Base-by-base conservation (phyloP, 1,284 basidiomycete genomes). In the Trametes pubescens region DNA sequence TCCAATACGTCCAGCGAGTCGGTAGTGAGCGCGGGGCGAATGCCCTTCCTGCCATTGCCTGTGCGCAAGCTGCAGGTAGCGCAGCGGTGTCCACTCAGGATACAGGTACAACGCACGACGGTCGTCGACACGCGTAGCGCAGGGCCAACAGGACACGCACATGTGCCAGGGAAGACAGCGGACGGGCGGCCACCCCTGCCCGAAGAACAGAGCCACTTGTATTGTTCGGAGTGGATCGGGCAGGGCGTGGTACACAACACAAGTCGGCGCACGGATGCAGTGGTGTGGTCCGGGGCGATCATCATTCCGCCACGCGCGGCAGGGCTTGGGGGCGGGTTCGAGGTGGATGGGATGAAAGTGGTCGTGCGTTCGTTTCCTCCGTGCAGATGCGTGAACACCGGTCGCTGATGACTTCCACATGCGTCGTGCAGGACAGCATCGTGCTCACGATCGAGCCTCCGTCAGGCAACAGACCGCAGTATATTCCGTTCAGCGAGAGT, bases 221-320 rank as follows among this genome's bases (percentile, higher is more conserved):
- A 62, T 34, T 56, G 64, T 14, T 48, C 63, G 18, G 70, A 65
- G 51, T 35, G 49, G 26, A 60, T 75, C 32, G 74, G 69, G 11
- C 69, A 72, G 22, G 74, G 74, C 18, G 62, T 67, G 11, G 66
- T 75, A 40, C 70, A 75, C 61, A 69, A 57, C 51, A 63, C 62
- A 43, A 72, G 58, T 44, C 59, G 68, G 34, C 63, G 64, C 26
- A 6, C 51, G 16, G 66, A 61, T 38, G 70, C 69, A 7, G 57
- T 75, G 22, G 70, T 72, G n/a, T 76, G 74, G 74, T 69, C 75
- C 5, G 74, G 75, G 5, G 66, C 69, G 38, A 65, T 76, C 56
- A 64, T 68, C 24, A 58, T 75, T 14, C 63, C 72, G 0, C 48
- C 70, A 9, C 32, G 53, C 13, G 62, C 69, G 18, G 48, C 57